These are phyloP conservation scores for Naganishia antarctica DNA, from an alignment of 768 basidiomycete genomes.

Conservation along the genomic window DNA sequence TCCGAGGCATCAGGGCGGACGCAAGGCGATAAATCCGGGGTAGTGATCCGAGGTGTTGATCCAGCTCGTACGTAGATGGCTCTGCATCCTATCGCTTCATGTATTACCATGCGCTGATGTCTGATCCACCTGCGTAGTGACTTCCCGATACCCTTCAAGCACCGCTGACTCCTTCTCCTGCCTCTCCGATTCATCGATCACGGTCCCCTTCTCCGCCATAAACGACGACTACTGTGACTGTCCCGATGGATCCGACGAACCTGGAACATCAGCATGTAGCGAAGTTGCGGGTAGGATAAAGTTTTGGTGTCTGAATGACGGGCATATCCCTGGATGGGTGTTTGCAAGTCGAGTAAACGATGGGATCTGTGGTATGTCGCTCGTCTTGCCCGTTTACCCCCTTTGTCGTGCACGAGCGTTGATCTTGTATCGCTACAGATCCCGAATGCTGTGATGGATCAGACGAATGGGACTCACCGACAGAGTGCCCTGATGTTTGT, in stretches of 20 bases:
- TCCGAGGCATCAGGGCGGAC: background rate
- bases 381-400: background rate
- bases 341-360: slow-evolving; percentile 80
- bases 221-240: slow-evolving; percentile 97
- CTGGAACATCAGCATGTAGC: slow-evolving; percentile 56
- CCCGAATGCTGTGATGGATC: slow-evolving; percentile 92
- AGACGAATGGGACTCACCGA: slow-evolving; percentile 69
- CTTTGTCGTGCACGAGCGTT: slow-evolving; percentile 8
- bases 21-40: too few relatives aligned
- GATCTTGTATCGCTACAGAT: slow-evolving; percentile 55
- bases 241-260: slow-evolving; percentile 89
- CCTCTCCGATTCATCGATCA: background rate
- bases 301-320: slow-evolving; percentile 83
- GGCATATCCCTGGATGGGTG: slow-evolving; percentile 76
- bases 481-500: slow-evolving; percentile 71
- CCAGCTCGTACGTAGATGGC: slow-evolving; percentile 5
- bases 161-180: background rate
- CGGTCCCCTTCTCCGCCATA: slow-evolving; percentile 71
- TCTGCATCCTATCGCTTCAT: background rate
- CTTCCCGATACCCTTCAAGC: background rate
- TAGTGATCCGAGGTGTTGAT: slow-evolving; percentile 4
- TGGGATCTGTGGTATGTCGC: slow-evolving; percentile 75
- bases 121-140: background rate
- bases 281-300: slow-evolving; percentile 50
- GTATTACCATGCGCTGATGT: background rate